A percentile compares a stretch with the other conserved stretches of the same genome.
These are phyloP conservation scores for Neolentinus lepideus DNA, from an alignment of 1,284 basidiomycete genomes.

Conservation along the genomic window DNA sequence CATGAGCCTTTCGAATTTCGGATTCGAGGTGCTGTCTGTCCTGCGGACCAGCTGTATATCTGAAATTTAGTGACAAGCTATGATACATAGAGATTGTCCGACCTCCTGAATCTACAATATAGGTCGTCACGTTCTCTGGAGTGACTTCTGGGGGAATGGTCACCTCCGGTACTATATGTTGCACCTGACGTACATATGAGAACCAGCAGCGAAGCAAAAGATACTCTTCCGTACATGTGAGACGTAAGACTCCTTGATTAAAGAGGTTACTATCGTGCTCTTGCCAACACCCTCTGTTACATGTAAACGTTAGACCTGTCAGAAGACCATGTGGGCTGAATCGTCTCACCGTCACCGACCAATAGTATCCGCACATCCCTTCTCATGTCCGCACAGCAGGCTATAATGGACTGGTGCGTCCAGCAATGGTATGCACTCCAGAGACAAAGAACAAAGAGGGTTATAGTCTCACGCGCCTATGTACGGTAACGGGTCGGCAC, in stretches of 20 bases:
- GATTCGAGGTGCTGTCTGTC: constrained; percentile 87
- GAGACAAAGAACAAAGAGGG: constrained; percentile 1
- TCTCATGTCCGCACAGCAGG: constrained; percentile 44
- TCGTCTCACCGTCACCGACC: constrained; percentile 79
- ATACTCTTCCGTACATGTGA: constrained; percentile 56
- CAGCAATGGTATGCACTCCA: constrained; percentile 4
- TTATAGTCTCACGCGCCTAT: background rate
- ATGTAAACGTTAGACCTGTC: constrained; percentile 4
- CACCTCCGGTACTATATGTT: constrained; percentile 89
- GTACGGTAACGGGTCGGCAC: background rate
- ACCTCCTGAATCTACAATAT: constrained; percentile 95
- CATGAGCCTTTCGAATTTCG: constrained; percentile 94
- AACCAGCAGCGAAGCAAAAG: background rate
- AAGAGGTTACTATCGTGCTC: constrained; percentile 89
- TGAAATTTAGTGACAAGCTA: constrained; percentile 12
- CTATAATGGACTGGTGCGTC: constrained; percentile 9
- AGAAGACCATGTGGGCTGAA: constrained; percentile 6
- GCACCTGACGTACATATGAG: constrained; percentile 47
- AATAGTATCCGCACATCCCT: constrained; percentile 90
- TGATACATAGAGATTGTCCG: constrained; percentile 22
- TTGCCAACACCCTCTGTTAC: constrained; percentile 84
- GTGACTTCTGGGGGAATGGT: constrained; percentile 95
- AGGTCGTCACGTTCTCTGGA: constrained; percentile 92
- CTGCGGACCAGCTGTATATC: constrained; percentile 57
- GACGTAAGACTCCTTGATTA: constrained; percentile 93